Evolutionary conservation across 306 rosid species (phyloP).

Genomic region (Psophocarpus tetragonolobus): DNA sequence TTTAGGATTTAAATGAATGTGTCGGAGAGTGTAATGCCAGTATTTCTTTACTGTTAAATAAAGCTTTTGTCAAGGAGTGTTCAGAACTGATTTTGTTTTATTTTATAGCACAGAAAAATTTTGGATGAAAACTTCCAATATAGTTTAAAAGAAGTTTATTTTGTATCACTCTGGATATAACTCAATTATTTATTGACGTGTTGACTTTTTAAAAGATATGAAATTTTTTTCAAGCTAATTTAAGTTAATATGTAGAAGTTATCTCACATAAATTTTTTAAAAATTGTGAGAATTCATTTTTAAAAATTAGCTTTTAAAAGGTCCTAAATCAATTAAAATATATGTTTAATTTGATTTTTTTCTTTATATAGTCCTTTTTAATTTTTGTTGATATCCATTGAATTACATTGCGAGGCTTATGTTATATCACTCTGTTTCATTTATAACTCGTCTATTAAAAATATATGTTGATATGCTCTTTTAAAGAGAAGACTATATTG

Average conservation of each 20-base stretch:
- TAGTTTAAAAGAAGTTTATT: neutral
- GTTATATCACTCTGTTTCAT: neutral
- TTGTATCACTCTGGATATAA: neutral
- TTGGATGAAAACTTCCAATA: neutral
- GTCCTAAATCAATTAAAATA: no score
- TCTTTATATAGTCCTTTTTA: no score
- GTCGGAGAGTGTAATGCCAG: no score
- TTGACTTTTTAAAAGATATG: neutral
- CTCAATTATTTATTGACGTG: neutral
- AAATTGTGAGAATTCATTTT: no score
- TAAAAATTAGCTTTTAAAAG: no score
- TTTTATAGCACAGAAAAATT: neutral
- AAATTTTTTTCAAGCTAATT: no score
- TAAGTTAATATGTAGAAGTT: no score
- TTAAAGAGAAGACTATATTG: neutral
- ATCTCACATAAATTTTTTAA: no score
- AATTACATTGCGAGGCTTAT: no score
- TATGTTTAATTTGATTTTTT: no score
- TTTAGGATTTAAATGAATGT: no score
- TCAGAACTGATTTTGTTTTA: neutral
- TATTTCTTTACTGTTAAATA: neutral
- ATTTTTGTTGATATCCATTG: no score
- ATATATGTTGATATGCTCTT: neutral
- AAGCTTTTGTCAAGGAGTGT: neutral
- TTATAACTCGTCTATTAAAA: neutral